These are phyloP conservation scores for Paspalum notatum DNA, from an alignment of 176 grass and related monocot species.

Conservation along the genomic window DNA sequence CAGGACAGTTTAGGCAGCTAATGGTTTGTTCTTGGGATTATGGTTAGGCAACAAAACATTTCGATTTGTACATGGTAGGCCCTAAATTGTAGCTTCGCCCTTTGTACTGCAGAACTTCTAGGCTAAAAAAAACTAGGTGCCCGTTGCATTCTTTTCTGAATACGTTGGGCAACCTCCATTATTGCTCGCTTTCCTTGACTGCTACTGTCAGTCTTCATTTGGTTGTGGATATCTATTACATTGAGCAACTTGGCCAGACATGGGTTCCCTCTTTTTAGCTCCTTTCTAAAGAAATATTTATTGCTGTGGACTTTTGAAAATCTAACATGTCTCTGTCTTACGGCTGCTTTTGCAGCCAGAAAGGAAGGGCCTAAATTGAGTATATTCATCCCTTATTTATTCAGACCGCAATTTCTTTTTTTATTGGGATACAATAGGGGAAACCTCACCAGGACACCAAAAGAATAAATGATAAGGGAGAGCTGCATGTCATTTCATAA, in stretches of 20 bases:
- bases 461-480: neutral
- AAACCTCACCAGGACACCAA: constrained; percentile 10
- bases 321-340: neutral
- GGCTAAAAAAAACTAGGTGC: constrained; percentile 20
- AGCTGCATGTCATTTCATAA: too few relatives aligned
- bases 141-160: constrained; percentile 36
- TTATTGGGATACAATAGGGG: neutral
- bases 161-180: neutral
- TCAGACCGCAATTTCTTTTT: neutral
- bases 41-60: neutral
- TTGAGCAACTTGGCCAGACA: constrained; percentile 31
- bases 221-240: constrained; percentile 30
- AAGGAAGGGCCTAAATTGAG: neutral
- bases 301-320: constrained; percentile 9
- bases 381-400: constrained; percentile 10
- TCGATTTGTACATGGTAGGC: constrained; percentile 15
- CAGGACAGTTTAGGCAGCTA: constrained; percentile 12
- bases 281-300: constrained; percentile 19
- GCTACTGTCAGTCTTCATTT: constrained; percentile 35
- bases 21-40: neutral
- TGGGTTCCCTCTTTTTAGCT: constrained; percentile 9
- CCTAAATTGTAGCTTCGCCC: neutral
- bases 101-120: neutral
- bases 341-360: constrained; percentile 17
- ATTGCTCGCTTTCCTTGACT: constrained; percentile 29